phyloP scores from a whole-genome alignment of 495 filamentous ascomycete genomes.

The Collariella sp. region DNA sequence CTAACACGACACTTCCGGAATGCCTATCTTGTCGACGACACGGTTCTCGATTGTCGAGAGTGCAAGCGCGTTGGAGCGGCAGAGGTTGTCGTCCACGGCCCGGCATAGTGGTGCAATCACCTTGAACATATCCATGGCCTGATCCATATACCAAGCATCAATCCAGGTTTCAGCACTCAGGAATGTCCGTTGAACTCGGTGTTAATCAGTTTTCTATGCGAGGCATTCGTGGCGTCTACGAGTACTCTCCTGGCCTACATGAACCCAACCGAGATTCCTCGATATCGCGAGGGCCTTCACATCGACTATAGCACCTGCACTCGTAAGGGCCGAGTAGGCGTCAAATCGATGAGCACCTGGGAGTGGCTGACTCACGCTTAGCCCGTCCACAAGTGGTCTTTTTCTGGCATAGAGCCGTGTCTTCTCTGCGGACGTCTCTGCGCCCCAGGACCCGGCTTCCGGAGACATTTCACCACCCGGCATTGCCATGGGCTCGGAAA shows the following conservation, averaged over 20 bases:
- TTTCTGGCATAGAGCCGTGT: background rate
- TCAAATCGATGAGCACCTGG: constrained; percentile 7
- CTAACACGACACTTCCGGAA: constrained; percentile 8
- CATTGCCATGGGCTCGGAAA: constrained; percentile 2
- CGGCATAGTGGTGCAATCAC: constrained; percentile 5
- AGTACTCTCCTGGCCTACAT: constrained; percentile 9
- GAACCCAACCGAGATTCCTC: constrained; percentile 7
- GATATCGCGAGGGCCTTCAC: constrained; percentile 3
- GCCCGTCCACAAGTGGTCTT: constrained; percentile 1
- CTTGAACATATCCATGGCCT: constrained; percentile 8
- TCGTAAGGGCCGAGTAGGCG: constrained; percentile 7
- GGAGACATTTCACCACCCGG: constrained; percentile 6
- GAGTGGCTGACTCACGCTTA: constrained; percentile 8
- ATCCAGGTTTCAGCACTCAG: constrained; percentile 3
- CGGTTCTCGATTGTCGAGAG: constrained; percentile 3
- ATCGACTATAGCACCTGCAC: constrained; percentile 5
- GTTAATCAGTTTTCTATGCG: constrained; percentile 6
- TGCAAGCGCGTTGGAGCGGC: constrained; percentile 4
- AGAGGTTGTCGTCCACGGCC: constrained; percentile 8
- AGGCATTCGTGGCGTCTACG: constrained; percentile 4
- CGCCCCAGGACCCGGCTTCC: constrained; percentile 3
- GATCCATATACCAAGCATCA: constrained; percentile 9
- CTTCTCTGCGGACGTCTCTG: constrained; percentile 8
- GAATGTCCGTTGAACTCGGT: background rate
- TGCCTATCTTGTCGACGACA: constrained; percentile 7